These are phyloP conservation scores for Globisporangium mamillatum DNA, from an alignment of 352 stramenopile genomes.

Conservation along the genomic window DNA sequence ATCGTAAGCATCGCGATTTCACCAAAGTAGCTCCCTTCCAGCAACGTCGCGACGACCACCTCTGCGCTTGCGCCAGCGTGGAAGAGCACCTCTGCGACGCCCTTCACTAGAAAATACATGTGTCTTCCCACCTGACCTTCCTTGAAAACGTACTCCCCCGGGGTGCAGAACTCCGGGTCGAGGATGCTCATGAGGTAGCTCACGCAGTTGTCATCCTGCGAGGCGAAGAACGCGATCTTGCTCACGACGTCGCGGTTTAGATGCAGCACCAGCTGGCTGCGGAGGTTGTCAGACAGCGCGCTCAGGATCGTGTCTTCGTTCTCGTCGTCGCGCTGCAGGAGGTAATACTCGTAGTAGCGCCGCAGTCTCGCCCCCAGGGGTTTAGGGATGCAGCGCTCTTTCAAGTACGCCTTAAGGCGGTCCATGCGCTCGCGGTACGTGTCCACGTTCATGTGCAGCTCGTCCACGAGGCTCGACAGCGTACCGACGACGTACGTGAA, in stretches of 20 bases:
- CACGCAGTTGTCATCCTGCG: slow-evolving; percentile 74
- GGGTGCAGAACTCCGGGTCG: slow-evolving; percentile 74
- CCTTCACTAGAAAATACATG: slow-evolving; percentile 86
- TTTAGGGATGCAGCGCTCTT: slow-evolving; percentile 56
- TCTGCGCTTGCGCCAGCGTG: slow-evolving; percentile 51
- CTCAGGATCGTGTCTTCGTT: slow-evolving; percentile 71
- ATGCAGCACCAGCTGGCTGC: slow-evolving; percentile 71
- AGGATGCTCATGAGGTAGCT: slow-evolving; percentile 84
- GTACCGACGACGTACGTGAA: slow-evolving; percentile 82
- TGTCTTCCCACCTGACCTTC: slow-evolving; percentile 74
- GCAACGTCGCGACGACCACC: slow-evolving; percentile 52
- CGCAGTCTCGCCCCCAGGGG: slow-evolving; percentile 49
- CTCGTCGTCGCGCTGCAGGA: slow-evolving; percentile 67
- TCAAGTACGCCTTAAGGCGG: slow-evolving; percentile 75
- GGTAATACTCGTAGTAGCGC: slow-evolving; percentile 82
- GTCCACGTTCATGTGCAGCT: slow-evolving; percentile 51
- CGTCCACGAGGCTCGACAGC: slow-evolving; percentile 70
- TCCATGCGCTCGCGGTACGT: slow-evolving; percentile 65
- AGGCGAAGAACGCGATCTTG: slow-evolving; percentile 80
- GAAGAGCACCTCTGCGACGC: slow-evolving; percentile 67
- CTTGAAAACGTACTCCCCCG: slow-evolving; percentile 80
- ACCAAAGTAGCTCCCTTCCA: slow-evolving; percentile 77
- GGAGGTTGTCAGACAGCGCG: slow-evolving; percentile 69
- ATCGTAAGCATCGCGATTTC: slow-evolving; percentile 82
- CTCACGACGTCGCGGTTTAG: slow-evolving; percentile 80